Evolutionary conservation across 805 yeast species (phyloP).

Genomic region (Yarrowia porcina): DNA sequence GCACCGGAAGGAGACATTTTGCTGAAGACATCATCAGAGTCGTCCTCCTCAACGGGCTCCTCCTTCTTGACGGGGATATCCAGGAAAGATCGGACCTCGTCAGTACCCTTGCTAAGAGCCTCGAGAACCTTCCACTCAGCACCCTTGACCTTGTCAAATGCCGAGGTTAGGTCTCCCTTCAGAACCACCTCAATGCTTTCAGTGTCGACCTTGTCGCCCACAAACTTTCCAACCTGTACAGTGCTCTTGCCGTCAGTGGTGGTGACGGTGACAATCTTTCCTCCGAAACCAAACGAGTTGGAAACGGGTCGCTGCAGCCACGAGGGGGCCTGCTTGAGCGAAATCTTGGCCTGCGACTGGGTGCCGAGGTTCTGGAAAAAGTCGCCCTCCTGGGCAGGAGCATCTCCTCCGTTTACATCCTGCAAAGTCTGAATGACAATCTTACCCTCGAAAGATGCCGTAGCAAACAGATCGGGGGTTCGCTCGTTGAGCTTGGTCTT

Average conservation of each 20-base stretch:
- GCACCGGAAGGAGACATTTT: conserved; percentile 36
- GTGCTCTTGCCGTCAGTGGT: conserved; percentile 43
- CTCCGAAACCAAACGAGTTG: conserved; percentile 91
- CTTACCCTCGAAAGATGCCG: conserved; percentile 74
- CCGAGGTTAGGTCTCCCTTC: conserved; percentile 47
- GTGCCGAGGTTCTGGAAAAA: conserved; percentile 75
- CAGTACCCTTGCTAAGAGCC: conserved; percentile 19
- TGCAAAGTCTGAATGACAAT: conserved; percentile 80
- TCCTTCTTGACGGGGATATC: conserved; percentile 26
- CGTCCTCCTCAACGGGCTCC: conserved; percentile 27
- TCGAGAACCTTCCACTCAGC: conserved; percentile 24
- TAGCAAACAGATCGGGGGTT: conserved; percentile 75
- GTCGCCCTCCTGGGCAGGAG: conserved; percentile 55
- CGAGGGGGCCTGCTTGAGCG: conserved; percentile 78
- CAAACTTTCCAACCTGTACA: conserved; percentile 46
- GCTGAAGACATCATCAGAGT: conserved; percentile 36
- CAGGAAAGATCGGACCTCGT: conserved; percentile 8
- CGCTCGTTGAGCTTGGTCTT: conserved; percentile 82
- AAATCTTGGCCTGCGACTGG: conserved; percentile 45
- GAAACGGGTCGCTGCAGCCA: conserved; percentile 78
- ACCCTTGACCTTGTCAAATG: conserved; percentile 14
- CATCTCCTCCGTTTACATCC: conserved; percentile 52
- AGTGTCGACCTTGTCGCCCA: conserved; percentile 39
- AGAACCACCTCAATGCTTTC: conserved; percentile 54
- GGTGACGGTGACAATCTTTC: conserved; percentile 64